A percentile compares a stretch with the other conserved stretches of the same genome.
Evolutionary conservation across 2,329 filamentous ascomycete genomes (phyloP).

Genomic region (Arthrocladium fulminans): DNA sequence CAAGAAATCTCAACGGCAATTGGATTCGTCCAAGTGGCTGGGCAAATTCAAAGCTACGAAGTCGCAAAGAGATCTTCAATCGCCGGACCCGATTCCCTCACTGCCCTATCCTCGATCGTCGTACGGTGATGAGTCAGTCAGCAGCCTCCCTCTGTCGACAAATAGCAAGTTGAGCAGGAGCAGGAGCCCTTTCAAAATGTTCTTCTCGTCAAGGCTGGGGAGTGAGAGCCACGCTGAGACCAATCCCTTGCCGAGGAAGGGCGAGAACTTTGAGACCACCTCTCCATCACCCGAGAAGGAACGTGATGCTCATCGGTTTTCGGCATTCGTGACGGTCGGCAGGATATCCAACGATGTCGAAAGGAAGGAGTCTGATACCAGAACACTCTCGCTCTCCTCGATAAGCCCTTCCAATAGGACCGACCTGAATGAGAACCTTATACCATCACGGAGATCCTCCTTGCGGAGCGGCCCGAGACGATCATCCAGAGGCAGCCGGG

Average conservation of each 20-base stretch:
- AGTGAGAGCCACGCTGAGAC: no score
- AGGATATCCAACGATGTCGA: constrained; percentile 4
- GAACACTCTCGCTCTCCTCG: constrained; percentile 5
- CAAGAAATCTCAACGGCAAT: background rate
- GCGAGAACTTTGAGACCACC: background rate
- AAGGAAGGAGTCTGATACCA: background rate
- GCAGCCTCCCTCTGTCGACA: constrained; percentile 3
- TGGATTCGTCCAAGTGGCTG: background rate
- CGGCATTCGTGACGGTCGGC: constrained; percentile 4
- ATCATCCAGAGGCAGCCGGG: constrained; percentile 47
- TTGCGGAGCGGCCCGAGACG: constrained; percentile 30
- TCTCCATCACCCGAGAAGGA: background rate
- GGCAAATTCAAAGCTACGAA: background rate
- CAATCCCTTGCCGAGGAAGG: background rate
- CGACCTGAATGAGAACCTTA: constrained; percentile 24
- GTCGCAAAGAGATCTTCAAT: background rate
- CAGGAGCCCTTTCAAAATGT: constrained; percentile 6
- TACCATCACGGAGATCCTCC: constrained; percentile 49
- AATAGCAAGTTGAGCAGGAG: constrained; percentile 6
- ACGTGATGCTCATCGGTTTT: background rate
- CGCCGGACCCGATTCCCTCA: background rate
- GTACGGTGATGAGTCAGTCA: constrained; percentile 5
- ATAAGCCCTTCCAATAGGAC: constrained; percentile 15
- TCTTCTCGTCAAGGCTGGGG: background rate
- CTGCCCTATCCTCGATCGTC: background rate